A percentile compares a stretch with the other conserved stretches of the same genome.
Evolutionary conservation across 108 stramenopile genomes (phyloP).

Genomic region (Discostella stelligeroides): DNA sequence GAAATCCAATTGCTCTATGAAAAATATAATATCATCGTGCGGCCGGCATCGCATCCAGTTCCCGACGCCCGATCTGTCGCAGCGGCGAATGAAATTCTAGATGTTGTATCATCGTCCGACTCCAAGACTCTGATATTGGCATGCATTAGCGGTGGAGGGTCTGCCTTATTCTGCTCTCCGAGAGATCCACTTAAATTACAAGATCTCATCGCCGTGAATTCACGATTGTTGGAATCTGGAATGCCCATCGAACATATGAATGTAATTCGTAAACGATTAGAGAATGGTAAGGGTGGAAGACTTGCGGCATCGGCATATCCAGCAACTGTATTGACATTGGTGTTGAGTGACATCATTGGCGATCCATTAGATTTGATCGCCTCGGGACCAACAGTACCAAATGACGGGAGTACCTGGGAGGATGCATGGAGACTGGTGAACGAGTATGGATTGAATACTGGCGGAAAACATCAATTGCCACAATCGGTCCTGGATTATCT

Average conservation of each 20-base stretch:
- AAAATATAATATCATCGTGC: constrained; percentile 49
- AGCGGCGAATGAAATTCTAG: constrained; percentile 61
- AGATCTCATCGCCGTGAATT: constrained; percentile 67
- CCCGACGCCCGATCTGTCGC: constrained; percentile 74
- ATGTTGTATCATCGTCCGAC: constrained; percentile 45
- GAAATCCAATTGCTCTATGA: constrained; percentile 54
- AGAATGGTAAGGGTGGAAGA: constrained; percentile 80
- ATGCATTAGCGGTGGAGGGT: constrained; percentile 87
- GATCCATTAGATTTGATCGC: constrained; percentile 90
- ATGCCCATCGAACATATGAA: constrained; percentile 87
- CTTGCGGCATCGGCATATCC: constrained; percentile 64
- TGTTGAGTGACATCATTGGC: constrained; percentile 84
- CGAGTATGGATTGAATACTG: constrained; percentile 53
- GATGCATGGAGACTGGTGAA: constrained; percentile 67
- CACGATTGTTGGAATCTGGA: constrained; percentile 67
- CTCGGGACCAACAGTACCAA: constrained; percentile 84
- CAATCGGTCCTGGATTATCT: constrained; percentile 34
- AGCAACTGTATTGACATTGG: constrained; percentile 60
- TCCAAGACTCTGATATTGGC: constrained; percentile 61
- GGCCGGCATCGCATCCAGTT: constrained; percentile 80
- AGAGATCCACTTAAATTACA: constrained; percentile 55
- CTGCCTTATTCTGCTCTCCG: constrained; percentile 80
- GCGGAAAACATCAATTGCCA: constrained; percentile 38
- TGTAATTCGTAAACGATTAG: constrained; percentile 78
- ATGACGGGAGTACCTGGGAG: constrained; percentile 54